Percentiles rank a stretch among this genome's conserved stretches.
Conservation (phyloP, 148 eudicot species). For the Rhododendron ovatum region DNA sequence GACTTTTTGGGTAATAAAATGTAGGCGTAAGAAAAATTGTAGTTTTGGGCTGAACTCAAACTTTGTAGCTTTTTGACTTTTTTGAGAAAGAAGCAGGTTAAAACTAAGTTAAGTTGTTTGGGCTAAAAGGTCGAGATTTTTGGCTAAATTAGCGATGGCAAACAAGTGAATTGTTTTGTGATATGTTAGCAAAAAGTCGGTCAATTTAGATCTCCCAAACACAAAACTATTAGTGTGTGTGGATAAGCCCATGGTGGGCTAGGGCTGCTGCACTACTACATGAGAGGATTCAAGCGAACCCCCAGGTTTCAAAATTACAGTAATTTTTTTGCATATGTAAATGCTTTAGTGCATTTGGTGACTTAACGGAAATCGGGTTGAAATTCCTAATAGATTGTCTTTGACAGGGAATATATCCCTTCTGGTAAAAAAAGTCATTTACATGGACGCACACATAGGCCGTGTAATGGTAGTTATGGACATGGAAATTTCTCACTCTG, state of each 20-base stretch:
- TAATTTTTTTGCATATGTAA: not conserved
- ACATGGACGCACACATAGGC: not conserved
- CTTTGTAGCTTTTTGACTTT: not conserved
- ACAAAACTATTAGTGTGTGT: not conserved
- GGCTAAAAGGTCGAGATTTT: not conserved
- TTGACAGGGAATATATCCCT: not conserved
- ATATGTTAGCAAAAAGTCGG: not conserved
- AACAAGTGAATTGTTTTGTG: not conserved
- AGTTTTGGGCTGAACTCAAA: not conserved
- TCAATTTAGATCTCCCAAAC: not conserved
- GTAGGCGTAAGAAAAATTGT: not conserved
- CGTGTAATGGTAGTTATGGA: not conserved
- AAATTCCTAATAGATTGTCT: not conserved
- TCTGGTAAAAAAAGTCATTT: not conserved
- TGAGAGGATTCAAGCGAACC: not conserved
- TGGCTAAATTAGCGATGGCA: not conserved
- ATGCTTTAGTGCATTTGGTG: not conserved
- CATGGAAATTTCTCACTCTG: not conserved
- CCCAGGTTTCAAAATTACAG: not conserved
- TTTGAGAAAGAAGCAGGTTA: not conserved
- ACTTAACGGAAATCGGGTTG: not conserved
- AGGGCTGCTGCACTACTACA: not conserved
- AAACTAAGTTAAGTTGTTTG: not conserved
- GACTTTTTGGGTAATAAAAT: not conserved
- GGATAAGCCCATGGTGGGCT: not conserved